phyloP scores from a whole-genome alignment of 2,329 filamentous ascomycete genomes.

The Cordyceps militaris region DNA sequence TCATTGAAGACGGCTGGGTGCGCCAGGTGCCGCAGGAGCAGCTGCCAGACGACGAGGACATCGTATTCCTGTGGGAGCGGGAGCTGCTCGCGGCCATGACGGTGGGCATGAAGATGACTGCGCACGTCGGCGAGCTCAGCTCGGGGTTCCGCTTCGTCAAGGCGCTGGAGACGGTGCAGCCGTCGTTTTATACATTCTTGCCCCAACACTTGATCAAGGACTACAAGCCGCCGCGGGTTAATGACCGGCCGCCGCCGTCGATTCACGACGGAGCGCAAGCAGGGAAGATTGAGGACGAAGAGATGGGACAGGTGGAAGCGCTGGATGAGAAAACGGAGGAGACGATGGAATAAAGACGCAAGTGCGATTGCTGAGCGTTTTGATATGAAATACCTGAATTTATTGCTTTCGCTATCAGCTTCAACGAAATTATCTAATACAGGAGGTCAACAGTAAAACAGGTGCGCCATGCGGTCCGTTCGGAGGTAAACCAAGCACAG shows the following conservation, averaged over 20 bases:
- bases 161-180: constrained; percentile 45
- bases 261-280: constrained; percentile 28
- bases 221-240: constrained; percentile 51
- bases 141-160: constrained; percentile 62
- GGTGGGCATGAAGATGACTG: constrained; percentile 56
- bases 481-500: neutral
- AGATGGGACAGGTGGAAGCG: constrained; percentile 13
- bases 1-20: constrained; percentile 43
- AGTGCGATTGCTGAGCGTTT: neutral
- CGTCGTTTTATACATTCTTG: constrained; percentile 57
- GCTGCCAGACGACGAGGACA: constrained; percentile 13
- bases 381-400: neutral
- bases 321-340: neutral
- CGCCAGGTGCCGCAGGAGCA: constrained; percentile 20
- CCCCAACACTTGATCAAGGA: constrained; percentile 62
- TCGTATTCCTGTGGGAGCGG: constrained; percentile 62
- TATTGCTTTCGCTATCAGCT: neutral
- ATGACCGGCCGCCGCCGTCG: constrained; percentile 40
- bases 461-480: neutral
- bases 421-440: neutral
- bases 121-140: constrained; percentile 49
- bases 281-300: constrained; percentile 17
- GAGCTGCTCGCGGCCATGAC: constrained; percentile 45
- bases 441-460: neutral
- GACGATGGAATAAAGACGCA: too few relatives aligned